Conservation (phyloP, 768 basidiomycete genomes). For the Suillus subaureus region DNA sequence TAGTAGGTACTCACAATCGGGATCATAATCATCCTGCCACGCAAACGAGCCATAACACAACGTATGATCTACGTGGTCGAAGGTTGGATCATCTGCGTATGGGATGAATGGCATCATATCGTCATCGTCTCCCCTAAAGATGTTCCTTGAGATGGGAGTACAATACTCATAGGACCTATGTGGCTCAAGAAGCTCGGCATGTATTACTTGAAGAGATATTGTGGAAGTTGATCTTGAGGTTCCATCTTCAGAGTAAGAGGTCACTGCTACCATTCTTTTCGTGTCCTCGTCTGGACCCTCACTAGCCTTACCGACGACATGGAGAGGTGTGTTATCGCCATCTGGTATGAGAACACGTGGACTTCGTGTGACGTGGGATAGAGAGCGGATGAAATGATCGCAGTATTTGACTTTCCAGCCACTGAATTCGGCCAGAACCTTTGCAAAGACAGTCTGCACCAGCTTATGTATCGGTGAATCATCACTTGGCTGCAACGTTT, state of each 20-base stretch:
- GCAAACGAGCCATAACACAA: conserved; percentile 45
- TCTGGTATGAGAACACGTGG: background rate
- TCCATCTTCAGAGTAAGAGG: conserved; percentile 1
- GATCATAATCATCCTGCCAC: conserved; percentile 50
- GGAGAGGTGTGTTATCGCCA: background rate
- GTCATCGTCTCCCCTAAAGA: conserved; percentile 60
- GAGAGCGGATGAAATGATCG: conserved; percentile 3
- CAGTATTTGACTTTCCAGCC: conserved; percentile 7
- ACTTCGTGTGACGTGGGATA: background rate
- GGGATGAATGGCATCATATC: conserved; percentile 61
- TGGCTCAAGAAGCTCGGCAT: conserved; percentile 18
- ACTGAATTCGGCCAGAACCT: background rate
- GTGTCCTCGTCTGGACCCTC: background rate
- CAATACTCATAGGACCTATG: conserved; percentile 58
- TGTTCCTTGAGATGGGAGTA: conserved; percentile 48
- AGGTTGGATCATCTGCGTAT: conserved; percentile 60
- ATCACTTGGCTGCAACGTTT: background rate
- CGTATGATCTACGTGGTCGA: conserved; percentile 43
- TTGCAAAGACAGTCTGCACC: conserved; percentile 1
- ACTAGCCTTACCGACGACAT: background rate
- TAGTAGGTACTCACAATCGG: conserved; percentile 40
- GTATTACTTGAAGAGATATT: conserved; percentile 7
- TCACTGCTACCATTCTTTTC: background rate
- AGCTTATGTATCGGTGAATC: background rate
- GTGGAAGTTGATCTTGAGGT: background rate